phyloP scores from a whole-genome alignment of 1,284 basidiomycete species.

The Malassezia obtusa region DNA sequence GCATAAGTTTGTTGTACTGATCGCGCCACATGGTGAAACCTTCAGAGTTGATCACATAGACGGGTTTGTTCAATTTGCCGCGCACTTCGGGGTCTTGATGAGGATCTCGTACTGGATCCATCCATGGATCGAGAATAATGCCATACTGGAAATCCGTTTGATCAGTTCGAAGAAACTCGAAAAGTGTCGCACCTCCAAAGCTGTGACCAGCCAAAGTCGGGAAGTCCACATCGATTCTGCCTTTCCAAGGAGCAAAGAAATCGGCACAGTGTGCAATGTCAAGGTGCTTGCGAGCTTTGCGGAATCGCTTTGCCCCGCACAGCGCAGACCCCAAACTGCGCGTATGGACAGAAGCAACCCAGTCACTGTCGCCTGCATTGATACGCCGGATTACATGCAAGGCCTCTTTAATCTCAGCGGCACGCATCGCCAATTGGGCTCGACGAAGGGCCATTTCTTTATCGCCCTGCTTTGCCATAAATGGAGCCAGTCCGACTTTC shows the following conservation, averaged over 20 bases:
- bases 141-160: conserved; percentile 21
- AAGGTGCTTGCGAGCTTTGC: not conserved
- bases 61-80: conserved; percentile 19
- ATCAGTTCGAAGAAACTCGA: conserved; percentile 24
- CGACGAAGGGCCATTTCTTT: conserved; percentile 50
- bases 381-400: conserved; percentile 47
- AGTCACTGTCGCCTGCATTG: conserved; percentile 32
- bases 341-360: conserved; percentile 28
- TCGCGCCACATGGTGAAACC: conserved; percentile 28
- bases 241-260: conserved; percentile 26
- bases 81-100: conserved; percentile 19
- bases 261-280: not conserved
- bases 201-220: conserved; percentile 35
- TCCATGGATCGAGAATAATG: conserved; percentile 35
- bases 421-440: conserved; percentile 52
- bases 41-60: conserved; percentile 36
- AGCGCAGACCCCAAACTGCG: conserved; percentile 28
- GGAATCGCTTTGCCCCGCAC: conserved; percentile 7
- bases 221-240: conserved; percentile 27
- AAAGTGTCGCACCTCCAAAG: conserved; percentile 43
- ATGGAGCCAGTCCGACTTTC: conserved; percentile 46
- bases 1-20: conserved; percentile 25
- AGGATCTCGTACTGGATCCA: conserved; percentile 30
- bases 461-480: conserved; percentile 20
- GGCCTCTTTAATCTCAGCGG: conserved; percentile 50